Conservation (phyloP, 2,329 filamentous ascomycete genomes). For the Nakataea oryzae region DNA sequence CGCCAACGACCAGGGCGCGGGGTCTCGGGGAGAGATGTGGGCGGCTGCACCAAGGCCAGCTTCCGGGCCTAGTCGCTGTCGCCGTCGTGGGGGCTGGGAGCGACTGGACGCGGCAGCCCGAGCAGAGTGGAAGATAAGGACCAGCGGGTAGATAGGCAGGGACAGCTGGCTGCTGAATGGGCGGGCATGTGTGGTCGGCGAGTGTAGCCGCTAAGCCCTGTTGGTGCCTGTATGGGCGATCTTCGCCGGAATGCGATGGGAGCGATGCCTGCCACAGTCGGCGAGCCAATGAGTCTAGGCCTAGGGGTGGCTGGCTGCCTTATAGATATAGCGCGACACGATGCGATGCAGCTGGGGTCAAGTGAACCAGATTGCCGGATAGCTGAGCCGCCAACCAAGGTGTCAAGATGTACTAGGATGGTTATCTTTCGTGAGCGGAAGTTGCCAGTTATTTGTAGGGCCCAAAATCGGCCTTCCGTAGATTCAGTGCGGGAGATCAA, state of each 20-base stretch:
- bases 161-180: background rate
- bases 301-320: too few species aligned
- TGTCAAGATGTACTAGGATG: too few species aligned
- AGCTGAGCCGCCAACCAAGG: too few species aligned
- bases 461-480: too few species aligned
- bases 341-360: too few species aligned
- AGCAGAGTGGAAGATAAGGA: background rate
- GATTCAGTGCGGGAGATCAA: too few species aligned
- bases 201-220: background rate
- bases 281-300: background rate
- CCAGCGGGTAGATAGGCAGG: background rate
- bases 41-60: background rate
- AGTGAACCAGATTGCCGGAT: too few species aligned
- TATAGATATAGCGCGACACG: too few species aligned
- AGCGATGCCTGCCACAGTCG: background rate
- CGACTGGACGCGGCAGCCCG: background rate
- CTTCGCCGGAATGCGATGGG: background rate
- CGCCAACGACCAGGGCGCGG: background rate
- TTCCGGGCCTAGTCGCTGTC: background rate
- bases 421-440: too few species aligned
- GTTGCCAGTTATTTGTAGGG: too few species aligned
- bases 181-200: background rate
- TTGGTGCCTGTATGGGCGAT: background rate
- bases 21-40: background rate
- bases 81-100: background rate